Evolutionary conservation across 805 yeast species (phyloP), one percentile per base, ranked within the genome.

Genomic region (Lachancea thermotolerans): DNA sequence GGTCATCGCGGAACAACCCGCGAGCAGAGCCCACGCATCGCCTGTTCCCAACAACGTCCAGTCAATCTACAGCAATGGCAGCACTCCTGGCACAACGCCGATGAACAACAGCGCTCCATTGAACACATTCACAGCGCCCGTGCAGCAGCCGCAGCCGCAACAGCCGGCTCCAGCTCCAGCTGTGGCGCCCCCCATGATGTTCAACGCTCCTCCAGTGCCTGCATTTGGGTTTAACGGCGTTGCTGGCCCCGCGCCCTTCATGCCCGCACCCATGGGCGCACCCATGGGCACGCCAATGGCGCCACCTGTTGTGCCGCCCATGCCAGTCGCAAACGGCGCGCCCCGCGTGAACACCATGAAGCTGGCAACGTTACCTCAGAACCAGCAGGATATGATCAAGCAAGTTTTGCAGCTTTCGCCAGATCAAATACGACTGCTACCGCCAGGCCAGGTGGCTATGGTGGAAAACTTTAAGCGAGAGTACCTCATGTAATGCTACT

Each of bases 361-460:
- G 59, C 65, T 82, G 35, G 61, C 72, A 16, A 64, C 67, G 25
- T 62, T 82, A 49, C 74, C 80, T 9, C 74, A 72, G 31, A 74
- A 75, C 39, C 85, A 82, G 60, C 83, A 84, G 25, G 69, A 62
- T 8, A 68, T 77, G 61, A 73, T 78, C 28, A 66, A 44, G 31
- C 47, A 44, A 31, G 47, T 44, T 11, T 21, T 44, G 21, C 43
- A 35, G 36, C 28, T 44, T 35, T 28, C 47, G 3, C 32, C 35
- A 10, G 47, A 44, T 14, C 47, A 44, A 30, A 35, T 44, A 35
- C 37, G 47, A 17, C 42, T 44, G 29, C 15, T 44, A 28, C 47
- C 47, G 6, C 43, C 43, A 4, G 47, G 39, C 14, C 47, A 44
- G 35, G 34, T 39, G 7, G 35, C 37, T 32, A 44, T 44, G 47